Conservation (phyloP, 495 filamentous ascomycete species). For the Penicilliopsis zonata region DNA sequence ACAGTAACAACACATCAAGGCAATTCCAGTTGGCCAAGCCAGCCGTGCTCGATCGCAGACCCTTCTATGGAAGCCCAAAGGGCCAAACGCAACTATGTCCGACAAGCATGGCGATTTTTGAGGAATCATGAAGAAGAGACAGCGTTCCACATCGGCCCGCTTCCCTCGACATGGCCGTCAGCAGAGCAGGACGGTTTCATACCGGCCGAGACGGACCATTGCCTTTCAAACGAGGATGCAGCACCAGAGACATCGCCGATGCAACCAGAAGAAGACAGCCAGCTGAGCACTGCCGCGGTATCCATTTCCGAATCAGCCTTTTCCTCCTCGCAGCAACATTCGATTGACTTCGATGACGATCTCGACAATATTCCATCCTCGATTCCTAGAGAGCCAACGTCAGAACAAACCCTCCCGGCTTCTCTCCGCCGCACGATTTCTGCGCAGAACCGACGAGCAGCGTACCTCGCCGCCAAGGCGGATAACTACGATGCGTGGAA, state of each 20-base stretch:
- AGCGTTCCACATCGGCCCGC: constrained; percentile 13
- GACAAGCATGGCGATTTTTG: constrained; percentile 16
- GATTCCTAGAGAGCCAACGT: too few relatives aligned
- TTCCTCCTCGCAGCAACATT: constrained; percentile 9
- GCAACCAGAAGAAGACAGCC: constrained; percentile 3
- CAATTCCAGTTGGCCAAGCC: too few relatives aligned
- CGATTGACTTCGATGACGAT: not conserved
- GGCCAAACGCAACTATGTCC: constrained; percentile 14
- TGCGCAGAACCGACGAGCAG: constrained; percentile 7
- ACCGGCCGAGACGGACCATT: not conserved
- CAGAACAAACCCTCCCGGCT: not conserved
- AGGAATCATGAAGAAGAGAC: constrained; percentile 6
- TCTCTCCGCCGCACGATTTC: not conserved
- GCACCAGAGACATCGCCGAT: not conserved
- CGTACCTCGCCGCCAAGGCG: constrained; percentile 26
- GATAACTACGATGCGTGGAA: constrained; percentile 31
- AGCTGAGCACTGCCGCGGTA: not conserved
- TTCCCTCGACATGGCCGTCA: constrained; percentile 19
- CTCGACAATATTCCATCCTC: not conserved
- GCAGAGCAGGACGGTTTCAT: constrained; percentile 6
- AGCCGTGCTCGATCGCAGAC: too few relatives aligned
- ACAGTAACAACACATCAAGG: too few relatives aligned
- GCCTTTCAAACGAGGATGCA: not conserved
- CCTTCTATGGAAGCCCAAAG: too few relatives aligned
- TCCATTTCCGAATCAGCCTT: constrained; percentile 11